Base-by-base conservation (phyloP, 345 rosid species). In the Eucalyptus erythrocorys region DNA sequence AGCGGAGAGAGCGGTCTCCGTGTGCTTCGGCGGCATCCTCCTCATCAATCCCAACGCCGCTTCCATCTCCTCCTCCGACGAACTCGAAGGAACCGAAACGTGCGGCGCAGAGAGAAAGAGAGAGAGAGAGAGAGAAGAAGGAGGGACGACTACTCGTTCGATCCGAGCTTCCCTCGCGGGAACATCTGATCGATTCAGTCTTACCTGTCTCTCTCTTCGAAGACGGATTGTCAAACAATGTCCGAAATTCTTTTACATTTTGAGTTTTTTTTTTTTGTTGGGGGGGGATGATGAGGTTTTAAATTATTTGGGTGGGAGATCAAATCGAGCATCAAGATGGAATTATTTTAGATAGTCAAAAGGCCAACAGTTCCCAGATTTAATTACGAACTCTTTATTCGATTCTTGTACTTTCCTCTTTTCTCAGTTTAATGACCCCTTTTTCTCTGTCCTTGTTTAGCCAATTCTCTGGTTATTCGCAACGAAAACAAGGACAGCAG, bases 1-100 rank as follows among this genome's bases (percentile, higher is more conserved):
- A 85, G 99, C 99, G 11, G 99, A 96, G 50, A 97, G 99, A 32
- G 99, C 97, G 7, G 96, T 98, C 86, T 96, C 99, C 15, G 97
- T 85, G 90, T 96, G 98, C 86, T 95, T 97, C 37, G 99, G 99
- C 49, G 95, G 98, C 93, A 97, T 96, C 91, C 99, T 95, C 86
- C 99, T 91, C 91, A 98, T 92, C 93, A 98, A 93, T 76, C 98
- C 99, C 96, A 97, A 88, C 55, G 99, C 98, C 76, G 98, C 98
- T 85, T 97, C 99, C 99, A 97, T 97, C 82, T 86, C 55, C 43
- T 47, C 10, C 86, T 34, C 50, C 45, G 37, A 21, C 37, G 16
- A 27, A 50, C 42, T 19, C 64, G 24, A 24, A 6, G 55, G n/a
- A 37, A 50, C 53, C 22, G 45, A 37, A 71, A 34, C 26, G 81